These are phyloP conservation scores for Tympanopsis confertula DNA, from an alignment of 2,329 filamentous ascomycete genomes.

Conservation along the genomic window DNA sequence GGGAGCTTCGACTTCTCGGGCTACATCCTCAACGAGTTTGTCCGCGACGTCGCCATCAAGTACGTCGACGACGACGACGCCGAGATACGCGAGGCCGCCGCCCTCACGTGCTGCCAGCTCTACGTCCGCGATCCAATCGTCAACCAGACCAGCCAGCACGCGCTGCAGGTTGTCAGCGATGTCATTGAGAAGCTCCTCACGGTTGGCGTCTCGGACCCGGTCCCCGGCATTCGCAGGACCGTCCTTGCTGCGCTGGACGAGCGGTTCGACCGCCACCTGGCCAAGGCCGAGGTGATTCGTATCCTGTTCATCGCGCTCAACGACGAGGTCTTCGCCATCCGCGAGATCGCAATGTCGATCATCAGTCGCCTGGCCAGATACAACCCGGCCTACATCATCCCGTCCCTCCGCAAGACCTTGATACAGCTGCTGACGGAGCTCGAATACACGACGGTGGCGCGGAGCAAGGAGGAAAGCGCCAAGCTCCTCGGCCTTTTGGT, in stretches of 20 bases:
- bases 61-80: slow-evolving; percentile 95
- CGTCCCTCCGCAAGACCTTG: slow-evolving; percentile 83
- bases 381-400: slow-evolving; percentile 96
- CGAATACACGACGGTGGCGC: slow-evolving; percentile 85
- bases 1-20: slow-evolving; percentile 60
- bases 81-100: slow-evolving; percentile 85
- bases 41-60: slow-evolving; percentile 92
- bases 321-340: slow-evolving; percentile 82
- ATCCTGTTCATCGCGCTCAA: slow-evolving; percentile 92
- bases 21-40: slow-evolving; percentile 91
- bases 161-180: slow-evolving; percentile 91
- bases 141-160: slow-evolving; percentile 93
- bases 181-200: slow-evolving; percentile 95
- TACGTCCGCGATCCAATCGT: slow-evolving; percentile 96
- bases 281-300: slow-evolving; percentile 92
- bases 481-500: slow-evolving; percentile 86
- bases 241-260: slow-evolving; percentile 82
- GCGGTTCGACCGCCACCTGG: slow-evolving; percentile 91
- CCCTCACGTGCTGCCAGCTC: slow-evolving; percentile 92
- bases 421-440: slow-evolving; percentile 94
- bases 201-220: slow-evolving; percentile 83
- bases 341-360: slow-evolving; percentile 90
- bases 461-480: slow-evolving; percentile 93
- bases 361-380: slow-evolving; percentile 83
- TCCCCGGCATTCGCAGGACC: slow-evolving; percentile 76